Evolutionary conservation across 306 rosid species (phyloP).

Genomic region (Malus asiatica): DNA sequence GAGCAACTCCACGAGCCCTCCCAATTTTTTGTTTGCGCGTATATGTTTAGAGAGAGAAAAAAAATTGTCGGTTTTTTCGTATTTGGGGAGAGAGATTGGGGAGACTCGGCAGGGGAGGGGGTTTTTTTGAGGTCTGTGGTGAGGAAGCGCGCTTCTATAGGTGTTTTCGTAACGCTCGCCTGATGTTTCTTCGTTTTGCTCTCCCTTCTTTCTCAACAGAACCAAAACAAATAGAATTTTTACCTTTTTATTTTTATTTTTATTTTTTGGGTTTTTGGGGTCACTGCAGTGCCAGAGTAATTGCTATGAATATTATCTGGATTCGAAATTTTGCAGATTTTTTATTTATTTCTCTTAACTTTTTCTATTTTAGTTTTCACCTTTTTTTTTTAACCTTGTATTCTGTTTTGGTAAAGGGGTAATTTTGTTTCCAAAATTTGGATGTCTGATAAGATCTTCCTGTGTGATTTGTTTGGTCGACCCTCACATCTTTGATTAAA

Average conservation of each 20-base stretch:
- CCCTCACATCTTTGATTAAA: background rate
- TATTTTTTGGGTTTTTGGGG: background rate
- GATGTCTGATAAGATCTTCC: background rate
- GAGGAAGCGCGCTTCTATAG: conserved; percentile 25
- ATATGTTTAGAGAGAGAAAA: background rate
- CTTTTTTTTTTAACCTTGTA: background rate
- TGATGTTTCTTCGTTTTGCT: background rate
- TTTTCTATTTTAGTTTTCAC: background rate
- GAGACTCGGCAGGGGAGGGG: conserved; percentile 15
- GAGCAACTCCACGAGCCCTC: background rate
- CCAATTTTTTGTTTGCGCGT: background rate
- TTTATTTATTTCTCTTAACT: background rate
- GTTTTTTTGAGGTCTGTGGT: background rate
- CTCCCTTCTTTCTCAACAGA: background rate
- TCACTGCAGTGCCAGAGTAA: background rate
- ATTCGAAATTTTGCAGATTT: background rate
- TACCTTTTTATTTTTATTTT: too few species aligned
- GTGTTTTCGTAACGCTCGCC: conserved; percentile 7
- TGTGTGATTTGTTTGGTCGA: background rate
- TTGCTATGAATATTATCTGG: background rate
- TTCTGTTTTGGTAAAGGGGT: background rate
- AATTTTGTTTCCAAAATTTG: background rate
- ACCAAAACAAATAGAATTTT: background rate
- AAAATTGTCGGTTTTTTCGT: background rate
- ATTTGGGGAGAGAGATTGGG: background rate